Evolutionary conservation across 371 early-diverging fungal species (phyloP).

Genomic region (Phascolomyces articulosus): DNA sequence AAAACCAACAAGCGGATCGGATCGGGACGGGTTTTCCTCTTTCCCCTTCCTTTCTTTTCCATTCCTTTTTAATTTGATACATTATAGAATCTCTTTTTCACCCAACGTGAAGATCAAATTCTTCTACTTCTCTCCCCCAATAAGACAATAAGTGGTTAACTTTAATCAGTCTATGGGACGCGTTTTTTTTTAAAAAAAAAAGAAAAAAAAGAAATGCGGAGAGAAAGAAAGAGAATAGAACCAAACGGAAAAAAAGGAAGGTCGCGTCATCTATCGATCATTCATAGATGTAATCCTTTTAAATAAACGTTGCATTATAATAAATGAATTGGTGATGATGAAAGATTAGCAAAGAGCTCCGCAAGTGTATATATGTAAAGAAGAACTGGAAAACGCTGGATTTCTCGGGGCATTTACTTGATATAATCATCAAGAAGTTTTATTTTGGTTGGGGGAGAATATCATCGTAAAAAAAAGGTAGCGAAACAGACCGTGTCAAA

Average conservation of each 20-base stretch:
- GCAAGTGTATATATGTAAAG: background rate
- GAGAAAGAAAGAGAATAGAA: too few species aligned
- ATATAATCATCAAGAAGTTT: background rate
- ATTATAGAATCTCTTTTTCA: background rate
- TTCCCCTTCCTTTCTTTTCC: background rate
- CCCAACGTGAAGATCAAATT: background rate
- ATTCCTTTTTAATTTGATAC: background rate
- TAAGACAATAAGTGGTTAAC: background rate
- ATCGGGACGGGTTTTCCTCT: background rate
- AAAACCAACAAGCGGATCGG: background rate
- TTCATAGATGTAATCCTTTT: too few species aligned
- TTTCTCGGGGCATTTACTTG: background rate
- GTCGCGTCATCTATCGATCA: background rate
- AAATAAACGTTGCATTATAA: too few species aligned
- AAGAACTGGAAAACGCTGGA: conserved; percentile 1
- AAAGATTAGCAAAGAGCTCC: background rate
- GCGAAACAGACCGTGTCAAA: background rate
- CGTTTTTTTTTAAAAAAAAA: background rate
- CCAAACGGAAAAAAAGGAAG: background rate
- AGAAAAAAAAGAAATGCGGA: background rate
- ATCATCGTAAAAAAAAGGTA: too few species aligned
- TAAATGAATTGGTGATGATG: too few species aligned
- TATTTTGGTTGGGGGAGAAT: background rate
- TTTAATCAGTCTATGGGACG: background rate
- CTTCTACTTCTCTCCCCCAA: background rate